Conservation (phyloP, 108 stramenopile species). For the Fistulifera pelliculosa region DNA sequence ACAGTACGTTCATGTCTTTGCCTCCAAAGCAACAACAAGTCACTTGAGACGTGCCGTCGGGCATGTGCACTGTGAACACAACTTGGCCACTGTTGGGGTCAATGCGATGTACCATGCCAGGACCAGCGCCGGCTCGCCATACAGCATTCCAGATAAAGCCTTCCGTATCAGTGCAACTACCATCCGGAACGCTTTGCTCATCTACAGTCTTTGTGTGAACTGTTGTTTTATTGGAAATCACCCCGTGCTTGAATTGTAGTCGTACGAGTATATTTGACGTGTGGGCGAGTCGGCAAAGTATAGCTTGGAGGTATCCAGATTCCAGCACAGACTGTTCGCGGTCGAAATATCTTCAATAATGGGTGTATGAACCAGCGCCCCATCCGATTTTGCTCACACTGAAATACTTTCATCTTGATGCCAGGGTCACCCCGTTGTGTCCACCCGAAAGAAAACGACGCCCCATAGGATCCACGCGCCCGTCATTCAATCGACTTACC, state of each 20-base stretch:
- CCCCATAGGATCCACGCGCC: constrained; percentile 30
- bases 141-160: constrained; percentile 43
- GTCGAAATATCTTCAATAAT: constrained; percentile 24
- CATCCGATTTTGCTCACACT: constrained; percentile 12
- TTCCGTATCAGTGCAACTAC: constrained; percentile 32
- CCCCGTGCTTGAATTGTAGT: constrained; percentile 20
- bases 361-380: constrained; percentile 14
- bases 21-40: constrained; percentile 49
- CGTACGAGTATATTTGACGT: constrained; percentile 14
- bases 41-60: constrained; percentile 29
- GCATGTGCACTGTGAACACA: constrained; percentile 30
- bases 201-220: constrained; percentile 14
- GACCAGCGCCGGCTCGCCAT: constrained; percentile 26
- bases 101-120: constrained; percentile 24
- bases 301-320: constrained; percentile 20
- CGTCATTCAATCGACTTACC: constrained; percentile 40
- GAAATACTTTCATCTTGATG: constrained; percentile 31
- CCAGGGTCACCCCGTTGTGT: constrained; percentile 12
- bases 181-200: constrained; percentile 27
- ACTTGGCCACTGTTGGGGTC: constrained; percentile 29
- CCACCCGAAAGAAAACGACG: constrained; percentile 38
- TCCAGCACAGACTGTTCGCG: constrained; percentile 34
- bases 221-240: constrained; percentile 5
- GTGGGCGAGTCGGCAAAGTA: constrained; percentile 40
- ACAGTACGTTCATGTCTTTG: constrained; percentile 27